These are phyloP conservation scores for Chrysoporthe deuterocubensis DNA, from an alignment of 2,329 filamentous ascomycete genomes.

Conservation along the genomic window DNA sequence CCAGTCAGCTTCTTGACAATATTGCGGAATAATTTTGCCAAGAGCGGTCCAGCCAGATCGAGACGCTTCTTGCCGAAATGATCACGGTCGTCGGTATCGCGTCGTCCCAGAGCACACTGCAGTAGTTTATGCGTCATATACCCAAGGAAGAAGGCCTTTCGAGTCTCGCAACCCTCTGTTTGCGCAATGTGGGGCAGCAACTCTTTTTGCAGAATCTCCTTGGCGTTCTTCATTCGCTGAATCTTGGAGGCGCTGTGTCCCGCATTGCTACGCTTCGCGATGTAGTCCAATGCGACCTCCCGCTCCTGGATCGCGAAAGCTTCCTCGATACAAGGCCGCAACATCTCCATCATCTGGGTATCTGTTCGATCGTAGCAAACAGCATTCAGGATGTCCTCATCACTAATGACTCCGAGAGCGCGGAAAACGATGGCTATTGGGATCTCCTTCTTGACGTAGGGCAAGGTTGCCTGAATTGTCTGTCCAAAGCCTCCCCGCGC, in stretches of 20 bases:
- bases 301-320: constrained; percentile 95
- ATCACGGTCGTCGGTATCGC: constrained; percentile 95
- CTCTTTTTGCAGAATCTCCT: constrained; percentile 96
- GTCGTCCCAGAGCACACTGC: constrained; percentile 88
- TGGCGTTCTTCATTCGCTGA: constrained; percentile 88
- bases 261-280: constrained; percentile 83
- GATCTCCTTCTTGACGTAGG: constrained; percentile 91
- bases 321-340: constrained; percentile 96
- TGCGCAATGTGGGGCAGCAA: constrained; percentile 96
- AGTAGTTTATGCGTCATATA: constrained; percentile 98
- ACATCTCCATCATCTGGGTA: constrained; percentile 95
- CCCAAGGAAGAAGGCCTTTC: constrained; percentile 96
- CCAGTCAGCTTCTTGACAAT: constrained; percentile 90
- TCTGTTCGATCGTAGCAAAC: constrained; percentile 96
- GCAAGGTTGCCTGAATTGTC: constrained; percentile 87
- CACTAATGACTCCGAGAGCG: constrained; percentile 91
- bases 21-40: constrained; percentile 94
- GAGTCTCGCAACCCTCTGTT: constrained; percentile 88
- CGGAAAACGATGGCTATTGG: constrained; percentile 96
- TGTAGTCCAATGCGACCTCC: constrained; percentile 92
- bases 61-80: constrained; percentile 99
- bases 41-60: constrained; percentile 89
- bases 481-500: constrained; percentile 82
- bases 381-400: constrained; percentile 97
- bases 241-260: constrained; percentile 76